Base-by-base conservation (phyloP, 305 asterid species). In the Salvia sclarea region DNA sequence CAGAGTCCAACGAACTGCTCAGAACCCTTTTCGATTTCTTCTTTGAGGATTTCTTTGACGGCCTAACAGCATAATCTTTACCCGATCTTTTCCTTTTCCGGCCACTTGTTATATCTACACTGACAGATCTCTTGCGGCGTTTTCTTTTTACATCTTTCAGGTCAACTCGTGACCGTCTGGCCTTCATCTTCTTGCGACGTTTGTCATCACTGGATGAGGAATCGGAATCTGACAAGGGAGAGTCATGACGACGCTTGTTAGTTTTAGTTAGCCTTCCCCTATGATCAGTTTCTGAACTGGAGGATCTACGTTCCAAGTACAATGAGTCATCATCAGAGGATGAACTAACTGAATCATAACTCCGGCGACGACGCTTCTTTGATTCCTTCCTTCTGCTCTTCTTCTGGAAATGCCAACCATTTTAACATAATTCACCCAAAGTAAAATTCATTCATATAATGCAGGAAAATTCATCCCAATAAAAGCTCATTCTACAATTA, bases 321-420 rank as follows among this genome's bases (percentile, higher is more conserved):
- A 61, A 47, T 11, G 81, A 81, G 47, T 77, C 82, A 43, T 69
- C 83, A 64, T 70, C 73, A 5, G 81, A 77, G 30, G 57, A 55
- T 5, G 80, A 69, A 47, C 81, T 68, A 71, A 17, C 71, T 25
- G 83, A 80, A 77, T 82, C 85, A 38, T 48, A 75, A 40, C 55
- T 64, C 35, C 66, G 86, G 41, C 80, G 72, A 35, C 53, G 82
- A 35, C 56, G 82, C 78, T 82, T 87, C 88, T 84, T 87, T 62
- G 90, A 74, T 77, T 81, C 90, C 80, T 72, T 85, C 68, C 80
- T 83, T 69, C 81, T 78, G 69, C 78, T 80, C 81, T 76, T 91
- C 80, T 85, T 90, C 86, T 78, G 81, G 63, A 73, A 71, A 45
- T 61, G 70, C 83, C 64, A 70, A 48, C 14, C 20, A 25, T 37